These are phyloP conservation scores for Cenchrus purpureus DNA, from an alignment of 176 grass and related monocot genomes.

Conservation along the genomic window DNA sequence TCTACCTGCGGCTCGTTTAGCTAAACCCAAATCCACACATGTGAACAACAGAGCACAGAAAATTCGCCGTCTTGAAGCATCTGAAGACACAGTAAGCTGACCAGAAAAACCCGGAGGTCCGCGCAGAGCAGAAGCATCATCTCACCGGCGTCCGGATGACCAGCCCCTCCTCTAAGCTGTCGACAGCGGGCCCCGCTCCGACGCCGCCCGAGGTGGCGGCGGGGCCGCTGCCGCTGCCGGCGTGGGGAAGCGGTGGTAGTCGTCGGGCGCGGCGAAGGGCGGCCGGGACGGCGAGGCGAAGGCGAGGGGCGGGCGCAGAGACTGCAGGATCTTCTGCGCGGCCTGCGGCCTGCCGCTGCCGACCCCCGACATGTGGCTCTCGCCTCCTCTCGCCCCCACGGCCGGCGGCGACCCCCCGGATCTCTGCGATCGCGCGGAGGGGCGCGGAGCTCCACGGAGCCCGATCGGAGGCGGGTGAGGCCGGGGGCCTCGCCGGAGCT, in stretches of 20 bases:
- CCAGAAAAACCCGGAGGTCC: background rate
- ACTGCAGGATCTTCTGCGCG: slow-evolving; percentile 71
- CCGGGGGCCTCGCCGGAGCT: background rate
- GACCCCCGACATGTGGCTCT: slow-evolving; percentile 45
- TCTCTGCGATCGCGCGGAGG: slow-evolving; percentile 40
- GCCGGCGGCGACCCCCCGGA: slow-evolving; percentile 32
- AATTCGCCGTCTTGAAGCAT: slow-evolving; percentile 13
- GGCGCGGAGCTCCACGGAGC: background rate
- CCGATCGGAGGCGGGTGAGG: background rate
- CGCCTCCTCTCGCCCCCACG: background rate
- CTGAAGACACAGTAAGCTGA: slow-evolving; percentile 31
- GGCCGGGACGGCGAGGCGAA: slow-evolving; percentile 51
- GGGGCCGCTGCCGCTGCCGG: slow-evolving; percentile 18
- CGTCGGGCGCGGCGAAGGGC: slow-evolving; percentile 62
- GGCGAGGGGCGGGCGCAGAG: slow-evolving; percentile 44
- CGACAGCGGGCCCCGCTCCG: background rate
- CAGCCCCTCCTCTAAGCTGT: slow-evolving; percentile 52
- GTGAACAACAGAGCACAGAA: background rate
- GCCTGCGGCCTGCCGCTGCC: slow-evolving; percentile 53
- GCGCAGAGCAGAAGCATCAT: slow-evolving; percentile 21
- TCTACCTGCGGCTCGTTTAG: background rate
- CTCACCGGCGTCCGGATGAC: slow-evolving; percentile 77
- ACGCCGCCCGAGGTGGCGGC: slow-evolving; percentile 39
- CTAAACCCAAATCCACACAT: slow-evolving; percentile 8
- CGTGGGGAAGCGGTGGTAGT: slow-evolving; percentile 70